Evolutionary conservation across 352 stramenopile genomes (phyloP).

Genomic region (Blastocystis sp.): DNA sequence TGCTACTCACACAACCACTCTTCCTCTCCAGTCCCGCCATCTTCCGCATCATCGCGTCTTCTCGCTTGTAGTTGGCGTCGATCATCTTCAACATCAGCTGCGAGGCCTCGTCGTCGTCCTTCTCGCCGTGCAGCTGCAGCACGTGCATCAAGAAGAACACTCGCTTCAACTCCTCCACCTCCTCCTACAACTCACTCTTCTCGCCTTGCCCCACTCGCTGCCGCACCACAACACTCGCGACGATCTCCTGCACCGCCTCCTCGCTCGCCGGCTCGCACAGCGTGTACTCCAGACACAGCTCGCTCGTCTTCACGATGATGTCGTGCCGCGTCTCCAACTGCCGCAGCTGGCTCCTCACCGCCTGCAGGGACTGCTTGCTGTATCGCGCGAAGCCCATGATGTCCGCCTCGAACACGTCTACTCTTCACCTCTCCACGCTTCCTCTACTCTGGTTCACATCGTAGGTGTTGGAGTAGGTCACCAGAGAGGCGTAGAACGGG

Average conservation of each 20-base stretch:
- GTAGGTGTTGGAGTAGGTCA: constrained; percentile 32
- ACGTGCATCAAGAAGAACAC: constrained; percentile 33
- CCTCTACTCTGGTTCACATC: constrained; percentile 27
- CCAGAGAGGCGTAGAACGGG: constrained; percentile 28
- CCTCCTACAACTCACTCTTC: constrained; percentile 1
- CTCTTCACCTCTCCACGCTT: not conserved
- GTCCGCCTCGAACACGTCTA: constrained; percentile 49
- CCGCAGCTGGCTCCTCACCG: constrained; percentile 5
- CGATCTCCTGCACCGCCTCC: not conserved
- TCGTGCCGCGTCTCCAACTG: constrained; percentile 45
- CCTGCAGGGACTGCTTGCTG: not conserved
- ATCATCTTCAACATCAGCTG: not conserved
- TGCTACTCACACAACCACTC: not conserved
- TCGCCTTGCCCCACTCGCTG: not conserved
- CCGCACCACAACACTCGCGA: not conserved
- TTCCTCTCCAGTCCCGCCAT: not conserved
- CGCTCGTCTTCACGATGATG: constrained; percentile 34
- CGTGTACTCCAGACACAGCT: constrained; percentile 27
- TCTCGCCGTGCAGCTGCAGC: not conserved
- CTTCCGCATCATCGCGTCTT: not conserved
- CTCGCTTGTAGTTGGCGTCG: not conserved
- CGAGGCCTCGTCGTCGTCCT: not conserved
- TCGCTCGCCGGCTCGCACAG: not conserved
- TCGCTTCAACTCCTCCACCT: constrained; percentile 53
- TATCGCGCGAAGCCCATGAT: constrained; percentile 16